Base-by-base conservation (phyloP, 352 stramenopile genomes). In the Phytophthora sp. region DNA sequence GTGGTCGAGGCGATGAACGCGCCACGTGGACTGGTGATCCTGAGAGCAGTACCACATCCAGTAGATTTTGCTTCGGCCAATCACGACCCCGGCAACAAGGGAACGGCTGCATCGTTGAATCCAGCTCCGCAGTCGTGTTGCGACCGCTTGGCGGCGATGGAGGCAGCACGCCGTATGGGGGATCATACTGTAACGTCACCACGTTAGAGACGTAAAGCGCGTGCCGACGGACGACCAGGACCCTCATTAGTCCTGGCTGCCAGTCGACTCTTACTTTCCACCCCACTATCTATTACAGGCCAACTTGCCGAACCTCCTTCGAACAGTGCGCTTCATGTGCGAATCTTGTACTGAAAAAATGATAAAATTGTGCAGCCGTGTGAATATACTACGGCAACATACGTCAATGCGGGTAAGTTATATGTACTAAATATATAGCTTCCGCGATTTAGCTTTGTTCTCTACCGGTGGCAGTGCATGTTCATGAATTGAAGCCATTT, bases 1-100 rank as follows among this genome's bases (percentile, higher is more conserved):
- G 31, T 90, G 23, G 78, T 88, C 31, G 24, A 61, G 44, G 79
- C 80, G 21, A 89, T 76, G 42, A 72, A 81, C n/a, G 50, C 72
- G 20, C 79, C 83, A 0, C 60, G 63, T 7, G 63, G 63, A 26
- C 33, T 71, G 16, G 56, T 71, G 13, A 52, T 71, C 15, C 26
- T 71, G 31, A 60, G 29, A 57, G 57, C 36, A 39, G 44, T n/a
- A 31, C 24, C 36, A 30, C 49, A 44, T 31, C 12, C 29, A 24
- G 26, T 27, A n/a, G 26, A 57, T 27, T 16, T 9, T 27, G 20
- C 29, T 26, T 0, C 18, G 20, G 26, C 26, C 8, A 26, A 57
- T 16, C n/a, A 26, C 16, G 26, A 36, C n/a, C 50, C 24, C 27
- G 33, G 7, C 26, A 45, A 74, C 27, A 63, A 74, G 16, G 35